Base-by-base conservation (phyloP, 225 moss, liverwort and hornwort species). In the Polytrichum commune region DNA sequence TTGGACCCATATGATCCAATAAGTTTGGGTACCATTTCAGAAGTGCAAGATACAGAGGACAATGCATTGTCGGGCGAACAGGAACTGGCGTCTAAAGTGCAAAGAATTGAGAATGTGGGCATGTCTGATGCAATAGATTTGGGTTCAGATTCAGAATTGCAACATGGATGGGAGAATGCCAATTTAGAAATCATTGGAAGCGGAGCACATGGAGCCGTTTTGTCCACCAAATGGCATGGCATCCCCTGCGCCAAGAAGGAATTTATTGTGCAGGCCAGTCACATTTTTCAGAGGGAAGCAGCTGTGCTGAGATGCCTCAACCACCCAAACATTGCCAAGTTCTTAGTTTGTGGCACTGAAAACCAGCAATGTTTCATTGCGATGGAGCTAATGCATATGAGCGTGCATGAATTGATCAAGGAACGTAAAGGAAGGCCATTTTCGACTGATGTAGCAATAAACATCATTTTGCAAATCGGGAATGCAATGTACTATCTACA, bases 321-420 rank as follows among this genome's bases (percentile, higher is more conserved):
- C 25, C 57, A 63, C 63, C 66, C 69, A 1, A 55, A 58, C 29
- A 69, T 69, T 57, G 56, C 27, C 18, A 56, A 67, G 29, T 69
- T 57, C 6, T 66, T 25, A 16, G 19, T 18, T 18, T 63, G 1
- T 63, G 63, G 63, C 9, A 63, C 0, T 26, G 69, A 27, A 69
- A 29, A 58, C 5, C 7, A 33, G 5, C 70, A 29, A 20, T 29
- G 55, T 69, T 69, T 55, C 29, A 69, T 69, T 28, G 55, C 10
- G 27, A 69, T 69, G 69, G 69, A 69, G 57, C 55, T 55, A 2
- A 69, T 69, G 56, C 8, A 69, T 18, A 56, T 6, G 55, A 56
- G 27, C 22, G 27, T 69, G 6, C 5, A 27, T 28, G 1, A 29
- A 7, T 56, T 69, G n/a, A 69, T 69, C 5, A 29, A 1, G 18